A percentile compares a stretch with the other conserved stretches of the same genome.
Evolutionary conservation across 2,329 filamentous ascomycete genomes (phyloP).

Genomic region (Xylaria hypoxylon): DNA sequence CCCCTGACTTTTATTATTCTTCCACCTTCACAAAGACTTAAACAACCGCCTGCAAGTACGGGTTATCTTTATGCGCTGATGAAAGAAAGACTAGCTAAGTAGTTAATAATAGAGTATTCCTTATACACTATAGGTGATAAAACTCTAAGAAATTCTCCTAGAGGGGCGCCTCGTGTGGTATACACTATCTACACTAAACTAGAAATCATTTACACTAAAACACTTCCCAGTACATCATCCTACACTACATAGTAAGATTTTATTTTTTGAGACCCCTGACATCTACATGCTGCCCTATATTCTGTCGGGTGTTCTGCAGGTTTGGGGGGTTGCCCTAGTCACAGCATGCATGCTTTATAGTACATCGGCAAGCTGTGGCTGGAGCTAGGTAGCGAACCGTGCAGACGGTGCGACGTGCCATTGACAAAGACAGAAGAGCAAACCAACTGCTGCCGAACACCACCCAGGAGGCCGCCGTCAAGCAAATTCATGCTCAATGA

Average conservation of each 20-base stretch:
- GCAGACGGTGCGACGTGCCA: slow-evolving; percentile 15
- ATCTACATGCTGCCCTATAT: slow-evolving; percentile 8
- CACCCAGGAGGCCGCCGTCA: neutral
- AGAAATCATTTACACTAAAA: too few relatives aligned
- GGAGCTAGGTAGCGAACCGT: slow-evolving; percentile 23
- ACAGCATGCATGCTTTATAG: neutral
- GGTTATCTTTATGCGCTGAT: too few relatives aligned
- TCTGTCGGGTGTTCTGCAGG: slow-evolving; percentile 25
- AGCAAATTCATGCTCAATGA: neutral
- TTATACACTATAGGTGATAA: too few relatives aligned
- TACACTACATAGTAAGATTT: neutral
- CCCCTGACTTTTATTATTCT: too few relatives aligned
- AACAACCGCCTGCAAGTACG: too few relatives aligned
- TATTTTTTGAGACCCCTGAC: neutral
- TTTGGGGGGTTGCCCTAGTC: slow-evolving; percentile 13
- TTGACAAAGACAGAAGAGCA: neutral
- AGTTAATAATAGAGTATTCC: too few relatives aligned
- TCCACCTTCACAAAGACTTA: too few relatives aligned
- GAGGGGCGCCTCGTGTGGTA: too few relatives aligned
- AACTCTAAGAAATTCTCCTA: too few relatives aligned
- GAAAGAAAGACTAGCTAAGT: too few relatives aligned
- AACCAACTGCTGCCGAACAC: neutral
- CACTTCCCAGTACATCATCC: too few relatives aligned
- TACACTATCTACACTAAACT: too few relatives aligned
- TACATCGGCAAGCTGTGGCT: slow-evolving; percentile 11